Evolutionary conservation across 495 filamentous ascomycete genomes (phyloP).

Genomic region (Penicillium herquei): DNA sequence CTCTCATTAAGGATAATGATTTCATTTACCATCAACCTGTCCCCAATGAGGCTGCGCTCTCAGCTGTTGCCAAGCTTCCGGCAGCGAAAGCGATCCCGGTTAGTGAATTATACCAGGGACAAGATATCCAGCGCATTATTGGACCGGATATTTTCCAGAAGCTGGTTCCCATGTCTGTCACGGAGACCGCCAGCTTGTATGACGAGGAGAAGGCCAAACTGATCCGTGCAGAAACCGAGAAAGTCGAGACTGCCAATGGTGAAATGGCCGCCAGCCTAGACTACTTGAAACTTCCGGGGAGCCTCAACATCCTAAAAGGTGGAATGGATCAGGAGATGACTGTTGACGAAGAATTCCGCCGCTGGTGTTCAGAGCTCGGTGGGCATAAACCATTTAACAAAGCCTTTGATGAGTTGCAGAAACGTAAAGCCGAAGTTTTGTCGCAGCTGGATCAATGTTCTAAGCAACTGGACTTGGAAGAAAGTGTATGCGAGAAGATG

Average conservation of each 20-base stretch:
- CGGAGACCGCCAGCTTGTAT: slow-evolving; percentile 93
- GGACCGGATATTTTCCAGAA: slow-evolving; percentile 96
- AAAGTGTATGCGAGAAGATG: slow-evolving; percentile 99
- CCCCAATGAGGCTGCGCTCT: slow-evolving; percentile 76
- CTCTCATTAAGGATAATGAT: slow-evolving; percentile 89
- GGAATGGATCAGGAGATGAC: slow-evolving; percentile 87
- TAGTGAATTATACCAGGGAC: slow-evolving; percentile 92
- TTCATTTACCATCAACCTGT: slow-evolving; percentile 96
- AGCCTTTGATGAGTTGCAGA: slow-evolving; percentile 74
- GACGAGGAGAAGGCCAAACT: slow-evolving; percentile 98
- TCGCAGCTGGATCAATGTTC: slow-evolving; percentile 71
- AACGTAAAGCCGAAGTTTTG: slow-evolving; percentile 71
- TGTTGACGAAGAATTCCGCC: slow-evolving; percentile 86
- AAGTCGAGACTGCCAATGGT: slow-evolving; percentile 83
- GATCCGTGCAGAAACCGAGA: slow-evolving; percentile 88
- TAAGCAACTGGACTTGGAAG: slow-evolving; percentile 91
- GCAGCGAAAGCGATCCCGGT: slow-evolving; percentile 98
- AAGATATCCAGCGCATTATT: slow-evolving; percentile 95
- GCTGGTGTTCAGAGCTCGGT: slow-evolving; percentile 89
- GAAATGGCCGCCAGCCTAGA: slow-evolving; percentile 96
- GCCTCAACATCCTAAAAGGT: slow-evolving; percentile 87
- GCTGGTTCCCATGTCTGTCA: slow-evolving; percentile 94
- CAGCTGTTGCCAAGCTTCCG: slow-evolving; percentile 82
- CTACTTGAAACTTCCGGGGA: slow-evolving; percentile 85
- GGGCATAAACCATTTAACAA: slow-evolving; percentile 72